Evolutionary conservation across 2,329 filamentous ascomycete genomes (phyloP).

Genomic region (Talaromyces pinophilus): DNA sequence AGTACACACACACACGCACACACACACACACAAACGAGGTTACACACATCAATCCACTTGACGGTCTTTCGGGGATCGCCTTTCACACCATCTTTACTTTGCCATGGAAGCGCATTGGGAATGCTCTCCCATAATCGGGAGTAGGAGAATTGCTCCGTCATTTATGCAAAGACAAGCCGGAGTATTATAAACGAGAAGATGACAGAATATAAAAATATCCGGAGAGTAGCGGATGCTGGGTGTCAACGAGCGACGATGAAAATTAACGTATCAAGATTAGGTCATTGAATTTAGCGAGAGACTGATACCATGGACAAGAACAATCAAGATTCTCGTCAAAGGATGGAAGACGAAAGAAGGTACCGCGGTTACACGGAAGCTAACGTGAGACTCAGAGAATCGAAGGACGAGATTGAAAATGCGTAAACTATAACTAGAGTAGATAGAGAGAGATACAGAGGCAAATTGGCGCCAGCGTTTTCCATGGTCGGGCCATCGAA

Average conservation of each 20-base stretch:
- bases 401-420: not conserved
- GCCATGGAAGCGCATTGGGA: conserved; percentile 28
- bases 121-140: conserved; percentile 26
- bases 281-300: conserved; percentile 15
- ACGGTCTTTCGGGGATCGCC: conserved; percentile 46
- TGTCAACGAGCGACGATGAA: not conserved
- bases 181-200: not conserved
- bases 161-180: conserved; percentile 7
- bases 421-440: no score
- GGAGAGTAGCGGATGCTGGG: not conserved
- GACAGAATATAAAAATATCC: not conserved
- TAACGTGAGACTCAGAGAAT: not conserved
- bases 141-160: conserved; percentile 20
- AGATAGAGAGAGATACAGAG: not conserved
- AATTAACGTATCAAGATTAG: conserved; percentile 18
- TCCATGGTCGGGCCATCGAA: not conserved
- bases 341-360: not conserved
- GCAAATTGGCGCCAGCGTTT: not conserved
- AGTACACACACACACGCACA: not conserved
- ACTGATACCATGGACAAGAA: conserved; percentile 11
- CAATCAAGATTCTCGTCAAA: not conserved
- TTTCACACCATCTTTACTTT: conserved; percentile 29
- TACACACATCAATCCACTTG: conserved; percentile 62
- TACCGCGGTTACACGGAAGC: conserved; percentile 4
- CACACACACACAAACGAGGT: not conserved